A percentile compares a stretch with the other conserved stretches of the same genome.
Conservation (phyloP, 164 flowering plant genomes). For the Nymphaea colorata region DNA sequence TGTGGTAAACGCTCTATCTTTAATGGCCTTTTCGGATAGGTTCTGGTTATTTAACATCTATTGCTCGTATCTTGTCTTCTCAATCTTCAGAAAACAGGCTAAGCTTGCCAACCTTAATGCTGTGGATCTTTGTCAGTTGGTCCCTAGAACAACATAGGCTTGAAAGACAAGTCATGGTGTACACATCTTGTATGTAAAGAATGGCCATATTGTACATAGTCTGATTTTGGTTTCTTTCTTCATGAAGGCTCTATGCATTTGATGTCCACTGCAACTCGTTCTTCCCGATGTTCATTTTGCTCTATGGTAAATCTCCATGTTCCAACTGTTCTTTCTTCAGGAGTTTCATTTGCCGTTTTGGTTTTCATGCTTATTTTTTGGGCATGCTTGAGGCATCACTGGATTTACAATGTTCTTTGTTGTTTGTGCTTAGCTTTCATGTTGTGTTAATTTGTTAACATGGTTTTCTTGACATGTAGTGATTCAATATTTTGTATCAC, state of each 20-base stretch:
- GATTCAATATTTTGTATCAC: constrained; percentile 84
- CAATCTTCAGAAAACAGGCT: too few relatives aligned
- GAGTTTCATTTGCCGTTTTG: neutral
- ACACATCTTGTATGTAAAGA: too few relatives aligned
- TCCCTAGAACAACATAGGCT: too few relatives aligned
- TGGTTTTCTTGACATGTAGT: constrained; percentile 33
- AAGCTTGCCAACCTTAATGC: too few relatives aligned
- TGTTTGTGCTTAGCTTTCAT: neutral
- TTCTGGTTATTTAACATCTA: too few relatives aligned
- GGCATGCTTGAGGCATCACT: neutral
- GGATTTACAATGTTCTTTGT: neutral
- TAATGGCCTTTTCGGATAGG: too few relatives aligned
- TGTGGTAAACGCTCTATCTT: too few relatives aligned
- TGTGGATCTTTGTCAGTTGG: too few relatives aligned
- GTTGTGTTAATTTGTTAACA: neutral
- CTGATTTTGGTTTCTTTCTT: neutral
- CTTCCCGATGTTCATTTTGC: constrained; percentile 92
- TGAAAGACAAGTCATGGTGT: too few relatives aligned
- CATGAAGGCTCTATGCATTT: constrained; percentile 91
- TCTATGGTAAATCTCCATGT: constrained; percentile 54
- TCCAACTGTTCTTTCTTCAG: neutral
- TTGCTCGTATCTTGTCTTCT: too few relatives aligned
- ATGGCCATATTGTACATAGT: too few relatives aligned
- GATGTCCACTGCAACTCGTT: constrained; percentile 99
- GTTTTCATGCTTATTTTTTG: neutral